Conservation (phyloP, 352 stramenopile species). For the Pythium myriotylum region DNA sequence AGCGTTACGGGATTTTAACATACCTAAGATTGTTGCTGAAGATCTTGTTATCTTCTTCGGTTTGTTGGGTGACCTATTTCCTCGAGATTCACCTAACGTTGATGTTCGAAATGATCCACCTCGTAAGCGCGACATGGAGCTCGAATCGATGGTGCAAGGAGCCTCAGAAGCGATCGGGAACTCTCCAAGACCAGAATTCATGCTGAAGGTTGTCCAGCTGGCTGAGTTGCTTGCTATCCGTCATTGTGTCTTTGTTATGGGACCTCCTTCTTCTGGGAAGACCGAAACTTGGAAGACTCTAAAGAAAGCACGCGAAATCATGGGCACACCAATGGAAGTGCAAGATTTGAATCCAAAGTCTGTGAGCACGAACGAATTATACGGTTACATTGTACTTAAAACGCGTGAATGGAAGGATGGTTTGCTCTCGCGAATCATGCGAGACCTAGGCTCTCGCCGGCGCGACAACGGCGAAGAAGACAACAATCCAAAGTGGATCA, state of each 20-base stretch:
- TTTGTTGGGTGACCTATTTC: conserved; percentile 95
- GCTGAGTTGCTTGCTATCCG: conserved; percentile 94
- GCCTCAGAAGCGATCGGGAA: conserved; percentile 82
- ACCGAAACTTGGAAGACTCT: conserved; percentile 96
- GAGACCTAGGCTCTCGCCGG: conserved; percentile 91
- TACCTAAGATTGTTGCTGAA: conserved; percentile 95
- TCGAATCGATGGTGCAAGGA: conserved; percentile 90
- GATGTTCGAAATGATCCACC: conserved; percentile 91
- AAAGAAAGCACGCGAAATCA: conserved; percentile 84
- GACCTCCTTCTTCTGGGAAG: conserved; percentile 93
- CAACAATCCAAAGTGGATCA: conserved; percentile 96
- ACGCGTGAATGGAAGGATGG: conserved; percentile 97
- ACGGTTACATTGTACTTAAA: conserved; percentile 95
- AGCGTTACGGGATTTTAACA: conserved; percentile 96
- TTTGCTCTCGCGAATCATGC: conserved; percentile 95
- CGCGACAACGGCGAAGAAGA: conserved; percentile 89
- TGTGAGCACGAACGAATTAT: conserved; percentile 95
- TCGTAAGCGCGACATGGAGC: conserved; percentile 90
- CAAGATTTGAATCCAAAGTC: conserved; percentile 96
- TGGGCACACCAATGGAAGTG: conserved; percentile 88
- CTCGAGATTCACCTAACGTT: conserved; percentile 81
- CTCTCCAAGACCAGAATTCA: conserved; percentile 81
- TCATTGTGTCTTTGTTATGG: conserved; percentile 97
- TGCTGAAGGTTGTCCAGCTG: conserved; percentile 95
- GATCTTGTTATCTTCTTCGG: conserved; percentile 96